Conservation (phyloP, 202 grass and related monocot species). For the Eragrostis tef region DNA sequence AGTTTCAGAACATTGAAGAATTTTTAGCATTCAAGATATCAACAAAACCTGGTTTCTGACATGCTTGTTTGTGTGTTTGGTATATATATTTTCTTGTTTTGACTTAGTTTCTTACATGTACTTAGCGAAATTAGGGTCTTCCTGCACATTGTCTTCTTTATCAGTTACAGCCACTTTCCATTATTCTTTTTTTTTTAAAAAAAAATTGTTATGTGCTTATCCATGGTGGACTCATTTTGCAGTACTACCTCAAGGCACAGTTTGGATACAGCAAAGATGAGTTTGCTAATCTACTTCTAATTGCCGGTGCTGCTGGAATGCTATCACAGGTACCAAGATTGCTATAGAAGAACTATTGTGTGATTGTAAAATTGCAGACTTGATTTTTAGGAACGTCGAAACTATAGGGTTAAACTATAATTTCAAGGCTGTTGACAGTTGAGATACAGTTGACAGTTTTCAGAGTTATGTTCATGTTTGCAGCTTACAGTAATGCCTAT, state of each 20-base stretch:
- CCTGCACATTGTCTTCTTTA: too few species aligned
- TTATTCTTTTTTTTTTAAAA: too few species aligned
- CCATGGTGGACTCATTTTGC: constrained; percentile 19
- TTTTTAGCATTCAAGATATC: not conserved
- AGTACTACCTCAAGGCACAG: constrained; percentile 89
- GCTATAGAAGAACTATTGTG: not conserved
- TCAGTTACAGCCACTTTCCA: not conserved
- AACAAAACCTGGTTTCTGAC: not conserved
- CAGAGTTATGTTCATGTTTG: constrained; percentile 35
- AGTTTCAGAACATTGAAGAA: not conserved
- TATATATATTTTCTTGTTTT: not conserved
- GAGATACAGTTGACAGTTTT: constrained; percentile 21
- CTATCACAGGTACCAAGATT: constrained; percentile 68
- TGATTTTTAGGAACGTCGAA: constrained; percentile 3
- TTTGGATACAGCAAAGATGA: constrained; percentile 91
- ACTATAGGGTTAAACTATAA: not conserved
- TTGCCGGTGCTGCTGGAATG: constrained; percentile 64
- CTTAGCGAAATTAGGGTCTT: too few species aligned
- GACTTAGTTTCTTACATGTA: not conserved
- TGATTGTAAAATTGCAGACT: not conserved
- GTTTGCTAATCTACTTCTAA: constrained; percentile 84
- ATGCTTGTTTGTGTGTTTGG: not conserved
- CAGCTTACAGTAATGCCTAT: constrained; percentile 89
- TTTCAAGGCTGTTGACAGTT: not conserved
- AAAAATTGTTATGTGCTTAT: not conserved